Evolutionary conservation across 2,329 filamentous ascomycete genomes (phyloP).

Genomic region (Nothomitra cinnamomea): DNA sequence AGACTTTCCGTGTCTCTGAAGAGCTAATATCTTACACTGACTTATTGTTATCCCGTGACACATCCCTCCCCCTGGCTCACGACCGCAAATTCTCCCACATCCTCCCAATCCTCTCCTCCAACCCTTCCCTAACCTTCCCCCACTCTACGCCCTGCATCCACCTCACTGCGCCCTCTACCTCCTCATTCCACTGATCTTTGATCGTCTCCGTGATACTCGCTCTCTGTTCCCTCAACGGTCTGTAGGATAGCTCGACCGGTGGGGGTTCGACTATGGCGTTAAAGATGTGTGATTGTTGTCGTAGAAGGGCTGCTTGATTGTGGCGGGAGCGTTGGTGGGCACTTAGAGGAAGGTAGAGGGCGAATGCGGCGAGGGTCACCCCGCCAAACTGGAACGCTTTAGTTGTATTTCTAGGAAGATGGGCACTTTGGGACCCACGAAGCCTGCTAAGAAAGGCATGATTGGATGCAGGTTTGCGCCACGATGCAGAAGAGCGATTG

Average conservation of each 20-base stretch:
- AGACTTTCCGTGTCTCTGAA: too few relatives aligned
- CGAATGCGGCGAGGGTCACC: slow-evolving; percentile 31
- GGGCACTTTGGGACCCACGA: slow-evolving; percentile 20
- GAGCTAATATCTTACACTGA: too few relatives aligned
- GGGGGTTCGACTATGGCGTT: slow-evolving; percentile 27
- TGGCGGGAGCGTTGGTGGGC: slow-evolving; percentile 30
- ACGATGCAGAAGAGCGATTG: too few relatives aligned
- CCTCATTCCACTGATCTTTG: not conserved
- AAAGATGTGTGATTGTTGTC: slow-evolving; percentile 28
- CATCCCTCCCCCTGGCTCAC: too few relatives aligned
- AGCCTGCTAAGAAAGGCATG: slow-evolving; percentile 36
- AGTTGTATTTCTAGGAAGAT: not conserved
- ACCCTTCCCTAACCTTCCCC: not conserved
- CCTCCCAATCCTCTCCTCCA: not conserved
- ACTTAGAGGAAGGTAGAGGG: slow-evolving; percentile 22
- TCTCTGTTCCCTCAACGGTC: not conserved
- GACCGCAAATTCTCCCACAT: not conserved
- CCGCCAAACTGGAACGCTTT: slow-evolving; percentile 26
- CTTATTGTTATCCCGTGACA: too few relatives aligned
- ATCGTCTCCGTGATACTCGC: not conserved
- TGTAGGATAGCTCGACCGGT: slow-evolving; percentile 5
- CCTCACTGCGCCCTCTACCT: not conserved
- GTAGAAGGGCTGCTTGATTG: slow-evolving; percentile 27
- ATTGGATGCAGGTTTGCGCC: too few relatives aligned
- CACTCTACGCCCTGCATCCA: not conserved